Percentiles rank a stretch among this genome's conserved stretches.
Evolutionary conservation across 2,329 filamentous ascomycete species (phyloP).

Genomic region (Tolypocladium tropicale): DNA sequence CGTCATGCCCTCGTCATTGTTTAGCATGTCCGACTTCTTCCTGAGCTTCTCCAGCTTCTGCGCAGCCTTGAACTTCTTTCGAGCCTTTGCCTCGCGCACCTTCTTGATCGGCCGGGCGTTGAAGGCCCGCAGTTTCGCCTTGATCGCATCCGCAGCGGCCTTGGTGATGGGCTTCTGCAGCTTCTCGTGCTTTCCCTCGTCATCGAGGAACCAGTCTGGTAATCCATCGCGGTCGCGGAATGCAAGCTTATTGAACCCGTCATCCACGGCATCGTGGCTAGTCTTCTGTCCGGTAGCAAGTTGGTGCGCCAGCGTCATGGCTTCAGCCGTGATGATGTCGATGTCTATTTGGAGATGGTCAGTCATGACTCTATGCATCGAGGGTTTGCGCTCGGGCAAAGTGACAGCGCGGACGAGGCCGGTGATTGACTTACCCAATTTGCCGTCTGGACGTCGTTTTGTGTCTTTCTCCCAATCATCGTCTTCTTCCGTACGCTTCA

Average conservation of each 20-base stretch:
- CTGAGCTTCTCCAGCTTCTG: constrained; percentile 87
- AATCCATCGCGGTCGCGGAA: constrained; percentile 87
- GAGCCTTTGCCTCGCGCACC: constrained; percentile 87
- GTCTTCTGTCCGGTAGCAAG: constrained; percentile 80
- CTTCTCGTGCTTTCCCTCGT: constrained; percentile 76
- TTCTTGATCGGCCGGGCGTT: constrained; percentile 99
- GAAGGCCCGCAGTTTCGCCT: constrained; percentile 83
- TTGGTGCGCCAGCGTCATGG: constrained; percentile 92
- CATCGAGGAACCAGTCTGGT: constrained; percentile 96
- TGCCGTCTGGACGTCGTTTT: constrained; percentile 47
- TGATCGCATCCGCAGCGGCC: constrained; percentile 81
- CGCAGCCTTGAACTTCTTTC: constrained; percentile 94
- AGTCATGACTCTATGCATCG: background rate
- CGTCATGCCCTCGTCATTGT: constrained; percentile 82
- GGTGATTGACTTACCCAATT: background rate
- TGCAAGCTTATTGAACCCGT: constrained; percentile 85
- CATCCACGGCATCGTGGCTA: constrained; percentile 71
- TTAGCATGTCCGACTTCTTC: constrained; percentile 89
- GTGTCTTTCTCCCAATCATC: constrained; percentile 58
- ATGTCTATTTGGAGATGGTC: constrained; percentile 50
- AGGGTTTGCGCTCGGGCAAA: background rate
- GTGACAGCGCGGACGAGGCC: background rate
- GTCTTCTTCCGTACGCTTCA: constrained; percentile 42
- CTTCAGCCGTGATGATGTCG: constrained; percentile 98
- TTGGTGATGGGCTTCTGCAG: constrained; percentile 83